phyloP scores from a whole-genome alignment of 2,329 filamentous ascomycete genomes.

The Hawksworthiomyces lignivorus region DNA sequence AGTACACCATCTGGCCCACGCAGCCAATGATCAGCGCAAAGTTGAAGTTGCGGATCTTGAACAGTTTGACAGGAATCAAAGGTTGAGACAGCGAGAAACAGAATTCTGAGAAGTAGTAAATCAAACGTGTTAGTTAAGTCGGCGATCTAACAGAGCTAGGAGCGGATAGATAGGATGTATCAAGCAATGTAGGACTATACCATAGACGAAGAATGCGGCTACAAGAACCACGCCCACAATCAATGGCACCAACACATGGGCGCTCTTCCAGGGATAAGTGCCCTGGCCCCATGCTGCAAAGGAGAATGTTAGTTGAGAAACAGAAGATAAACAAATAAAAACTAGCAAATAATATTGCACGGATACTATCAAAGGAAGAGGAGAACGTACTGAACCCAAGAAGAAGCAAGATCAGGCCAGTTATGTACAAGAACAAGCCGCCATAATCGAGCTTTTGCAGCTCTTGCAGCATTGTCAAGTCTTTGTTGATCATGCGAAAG shows the following conservation, averaged over 20 bases:
- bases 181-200: too few species aligned
- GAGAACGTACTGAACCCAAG: conserved; percentile 25
- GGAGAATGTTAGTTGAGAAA: too few species aligned
- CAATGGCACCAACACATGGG: conserved; percentile 26
- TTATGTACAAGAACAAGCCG: conserved; percentile 32
- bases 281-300: conserved; percentile 31
- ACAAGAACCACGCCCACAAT: conserved; percentile 25
- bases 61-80: conserved; percentile 6
- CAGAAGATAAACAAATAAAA: too few species aligned
- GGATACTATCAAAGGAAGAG: too few species aligned
- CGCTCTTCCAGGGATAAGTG: conserved; percentile 31
- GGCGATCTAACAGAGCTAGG: too few species aligned
- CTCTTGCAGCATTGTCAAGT: conserved; percentile 27
- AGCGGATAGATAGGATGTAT: too few species aligned
- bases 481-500: conserved; percentile 30
- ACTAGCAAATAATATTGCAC: too few species aligned
- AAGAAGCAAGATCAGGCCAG: conserved; percentile 33
- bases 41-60: conserved; percentile 7
- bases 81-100: conserved; percentile 6
- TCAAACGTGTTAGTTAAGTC: too few species aligned
- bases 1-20: conserved; percentile 10
- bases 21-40: conserved; percentile 3
- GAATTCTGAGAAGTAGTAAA: neutral
- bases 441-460: conserved; percentile 35
- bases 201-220: conserved; percentile 7